Base-by-base conservation (phyloP, 1,284 basidiomycete genomes). In the Fomitopsis pinicola region DNA sequence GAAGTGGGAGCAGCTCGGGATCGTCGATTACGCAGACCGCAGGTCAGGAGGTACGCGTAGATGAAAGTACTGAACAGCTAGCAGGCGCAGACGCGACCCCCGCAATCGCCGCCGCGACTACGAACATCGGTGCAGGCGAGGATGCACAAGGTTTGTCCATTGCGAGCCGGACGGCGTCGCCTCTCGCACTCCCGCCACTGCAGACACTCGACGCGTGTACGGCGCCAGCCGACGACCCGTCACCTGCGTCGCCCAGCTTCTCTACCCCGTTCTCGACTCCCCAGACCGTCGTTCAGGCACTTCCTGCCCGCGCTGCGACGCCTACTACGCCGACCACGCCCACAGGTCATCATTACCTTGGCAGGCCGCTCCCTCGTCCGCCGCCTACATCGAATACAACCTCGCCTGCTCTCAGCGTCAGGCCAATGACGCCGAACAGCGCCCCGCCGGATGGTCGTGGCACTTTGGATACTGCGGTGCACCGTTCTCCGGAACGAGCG, bases 311-410 rank as follows among this genome's bases (percentile, higher is more conserved):
- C 10, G 42, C 62, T 35, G 63, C 62, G 15, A 60, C 57, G 15
- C 66, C 63, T 46, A 65, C 73, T 14, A 69, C 72, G 5, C 69
- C 69, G 4, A 71, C 68, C 2, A 64, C 71, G 14, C 67, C 66
- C 17, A 57, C 63, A 33, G 62, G 60, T 17, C 60, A 68, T 53
- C 73, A 76, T 59, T 76, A 76, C 45, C 71, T 64, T 14, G 75
- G 75, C 3, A 63, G 75, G 4, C 75, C 75, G 8, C 70, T 76
- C 1, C 75, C 75, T 7, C 71, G 63, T 12, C 66, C 69, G 2
- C 75, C 75, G 42, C 30, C 45, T 3, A 28, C 22, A 10, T 46
- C 45, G 22, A 26, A 26, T 7, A 26, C 45, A 19, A 52, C 57
- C 0, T 68, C 66, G 55, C 60, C 59, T 8, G 6, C 46, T 2